These are phyloP conservation scores for Talaromyces verruculosus DNA, from an alignment of 2,329 filamentous ascomycete genomes.

Conservation along the genomic window DNA sequence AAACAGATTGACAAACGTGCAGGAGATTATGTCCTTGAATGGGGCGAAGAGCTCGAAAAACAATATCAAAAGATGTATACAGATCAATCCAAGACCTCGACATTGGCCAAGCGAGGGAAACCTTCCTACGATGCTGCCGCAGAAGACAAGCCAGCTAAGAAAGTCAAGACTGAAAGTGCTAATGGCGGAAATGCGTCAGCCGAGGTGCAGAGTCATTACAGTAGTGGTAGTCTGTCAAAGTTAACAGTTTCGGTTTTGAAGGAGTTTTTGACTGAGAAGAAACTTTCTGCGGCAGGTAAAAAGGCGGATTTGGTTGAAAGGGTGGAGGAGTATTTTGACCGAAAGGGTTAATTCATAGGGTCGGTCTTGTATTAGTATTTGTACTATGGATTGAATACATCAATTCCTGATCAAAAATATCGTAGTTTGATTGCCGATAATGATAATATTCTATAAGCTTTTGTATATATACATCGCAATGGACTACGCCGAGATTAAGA, in stretches of 20 bases:
- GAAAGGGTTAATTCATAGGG: conserved; percentile 32
- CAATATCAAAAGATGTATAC: conserved; percentile 51
- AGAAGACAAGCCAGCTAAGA: conserved; percentile 44
- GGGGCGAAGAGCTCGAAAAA: conserved; percentile 67
- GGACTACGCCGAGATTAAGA: not conserved
- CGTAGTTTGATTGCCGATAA: not conserved
- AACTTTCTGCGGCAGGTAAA: conserved; percentile 46
- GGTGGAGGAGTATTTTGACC: conserved; percentile 51
- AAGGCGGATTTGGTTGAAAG: conserved; percentile 54
- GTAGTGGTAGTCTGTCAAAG: conserved; percentile 48
- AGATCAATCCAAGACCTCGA: conserved; percentile 44
- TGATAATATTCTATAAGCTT: not conserved
- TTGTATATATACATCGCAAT: not conserved
- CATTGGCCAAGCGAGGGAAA: conserved; percentile 49
- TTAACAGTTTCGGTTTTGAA: conserved; percentile 51
- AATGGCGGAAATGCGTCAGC: conserved; percentile 31
- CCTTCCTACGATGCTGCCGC: conserved; percentile 28
- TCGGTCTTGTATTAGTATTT: not conserved
- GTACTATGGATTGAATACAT: not conserved
- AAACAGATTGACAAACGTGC: conserved; percentile 87
- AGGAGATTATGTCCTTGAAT: conserved; percentile 74
- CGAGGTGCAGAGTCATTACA: conserved; percentile 42
- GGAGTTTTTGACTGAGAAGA: conserved; percentile 47
- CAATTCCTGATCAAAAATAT: not conserved
- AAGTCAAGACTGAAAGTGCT: conserved; percentile 43